These are phyloP conservation scores for Penicillium silybi DNA, from an alignment of 495 filamentous ascomycete genomes.

Conservation along the genomic window DNA sequence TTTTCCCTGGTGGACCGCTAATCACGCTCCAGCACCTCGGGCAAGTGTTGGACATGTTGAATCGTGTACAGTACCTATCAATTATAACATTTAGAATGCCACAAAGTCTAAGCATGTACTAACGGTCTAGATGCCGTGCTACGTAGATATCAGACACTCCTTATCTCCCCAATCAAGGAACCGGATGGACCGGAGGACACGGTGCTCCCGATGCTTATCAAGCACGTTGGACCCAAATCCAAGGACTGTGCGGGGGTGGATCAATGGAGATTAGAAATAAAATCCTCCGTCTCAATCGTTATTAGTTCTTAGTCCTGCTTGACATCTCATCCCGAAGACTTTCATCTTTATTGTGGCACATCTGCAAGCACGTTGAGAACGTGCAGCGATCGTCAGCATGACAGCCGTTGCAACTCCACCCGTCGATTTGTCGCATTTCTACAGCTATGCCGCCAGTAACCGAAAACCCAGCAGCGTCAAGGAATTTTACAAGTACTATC, in stretches of 20 bases:
- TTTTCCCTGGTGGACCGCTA: too few species aligned
- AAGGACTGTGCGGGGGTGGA: constrained; percentile 1
- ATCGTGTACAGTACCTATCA: too few species aligned
- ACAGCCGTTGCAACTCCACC: constrained; percentile 34
- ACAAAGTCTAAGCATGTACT: background rate
- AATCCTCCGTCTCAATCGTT: background rate
- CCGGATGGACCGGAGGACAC: background rate
- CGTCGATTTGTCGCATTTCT: constrained; percentile 79
- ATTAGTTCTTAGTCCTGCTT: too few species aligned
- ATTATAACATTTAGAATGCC: too few species aligned
- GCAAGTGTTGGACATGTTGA: too few species aligned
- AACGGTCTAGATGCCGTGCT: background rate
- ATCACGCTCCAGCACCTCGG: too few species aligned
- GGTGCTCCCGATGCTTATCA: constrained; percentile 9
- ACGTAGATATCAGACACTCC: background rate
- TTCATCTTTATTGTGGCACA: background rate
- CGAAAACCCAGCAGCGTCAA: constrained; percentile 66
- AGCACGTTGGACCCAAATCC: constrained; percentile 1
- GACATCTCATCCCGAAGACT: background rate
- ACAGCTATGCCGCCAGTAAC: constrained; percentile 60
- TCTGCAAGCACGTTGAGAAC: constrained; percentile 20
- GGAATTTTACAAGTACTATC: constrained; percentile 78
- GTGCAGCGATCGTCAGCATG: constrained; percentile 15
- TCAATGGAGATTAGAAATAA: constrained; percentile 10
- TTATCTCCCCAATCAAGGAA: background rate